A percentile compares a stretch with the other conserved stretches of the same genome.
Evolutionary conservation across 1,139 yeast species (phyloP).

Genomic region (Pichia sp.): DNA sequence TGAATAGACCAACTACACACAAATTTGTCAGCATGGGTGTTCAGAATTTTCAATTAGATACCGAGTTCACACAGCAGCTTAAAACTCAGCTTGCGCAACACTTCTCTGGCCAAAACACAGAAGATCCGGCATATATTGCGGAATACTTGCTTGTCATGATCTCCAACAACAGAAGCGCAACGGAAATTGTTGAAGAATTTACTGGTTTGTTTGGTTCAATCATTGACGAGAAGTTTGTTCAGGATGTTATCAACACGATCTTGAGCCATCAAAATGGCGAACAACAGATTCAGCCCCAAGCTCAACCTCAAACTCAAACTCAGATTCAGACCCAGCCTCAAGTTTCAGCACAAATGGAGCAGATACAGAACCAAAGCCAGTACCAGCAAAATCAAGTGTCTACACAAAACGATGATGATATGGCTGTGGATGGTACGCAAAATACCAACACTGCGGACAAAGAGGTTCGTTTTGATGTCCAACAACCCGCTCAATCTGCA

Average conservation of each 20-base stretch:
- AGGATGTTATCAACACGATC: conserved; percentile 44
- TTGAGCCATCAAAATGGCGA: conserved; percentile 9
- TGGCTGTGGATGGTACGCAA: conserved; percentile 2
- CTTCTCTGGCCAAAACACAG: conserved; percentile 29
- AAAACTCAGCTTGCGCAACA: conserved; percentile 20
- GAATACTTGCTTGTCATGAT: conserved; percentile 71
- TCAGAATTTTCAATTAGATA: conserved; percentile 19
- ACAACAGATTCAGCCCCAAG: conserved; percentile 11
- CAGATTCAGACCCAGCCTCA: conserved; percentile 12
- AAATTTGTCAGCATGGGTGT: conserved; percentile 7
- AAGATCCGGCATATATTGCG: conserved; percentile 72
- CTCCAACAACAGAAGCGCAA: conserved; percentile 58
- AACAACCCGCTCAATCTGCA: not conserved
- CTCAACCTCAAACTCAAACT: conserved; percentile 16
- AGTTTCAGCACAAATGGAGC: conserved; percentile 11
- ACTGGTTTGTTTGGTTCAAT: conserved; percentile 57
- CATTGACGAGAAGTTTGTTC: conserved; percentile 42
- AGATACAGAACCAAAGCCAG: conserved; percentile 10
- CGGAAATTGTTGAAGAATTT: conserved; percentile 59
- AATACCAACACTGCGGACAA: conserved; percentile 3
- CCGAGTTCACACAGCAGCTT: conserved; percentile 22
- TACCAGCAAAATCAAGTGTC: not conserved
- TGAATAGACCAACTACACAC: not conserved
- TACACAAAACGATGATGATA: not conserved
- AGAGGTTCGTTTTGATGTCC: conserved; percentile 7